Evolutionary conservation across 2,329 filamentous ascomycete genomes (phyloP).

Genomic region (Zasmidium angulare): DNA sequence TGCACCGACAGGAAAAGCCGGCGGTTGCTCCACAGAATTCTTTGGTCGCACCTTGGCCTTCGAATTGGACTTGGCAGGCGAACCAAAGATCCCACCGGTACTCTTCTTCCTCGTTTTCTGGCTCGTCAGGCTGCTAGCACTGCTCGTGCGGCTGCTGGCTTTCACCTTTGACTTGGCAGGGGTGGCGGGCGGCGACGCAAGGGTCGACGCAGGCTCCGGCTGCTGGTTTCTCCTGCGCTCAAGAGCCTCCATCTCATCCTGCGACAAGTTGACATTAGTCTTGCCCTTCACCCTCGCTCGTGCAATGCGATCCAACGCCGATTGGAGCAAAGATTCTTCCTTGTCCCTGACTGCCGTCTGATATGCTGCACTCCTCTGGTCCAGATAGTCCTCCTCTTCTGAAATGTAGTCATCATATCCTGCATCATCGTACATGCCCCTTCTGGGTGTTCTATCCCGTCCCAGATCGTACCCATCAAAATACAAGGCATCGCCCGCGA

Average conservation of each 20-base stretch:
- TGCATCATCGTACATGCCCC: conserved; percentile 45
- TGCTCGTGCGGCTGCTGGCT: conserved; percentile 35
- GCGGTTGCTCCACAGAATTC: conserved; percentile 25
- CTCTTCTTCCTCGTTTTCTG: conserved; percentile 37
- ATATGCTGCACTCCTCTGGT: conserved; percentile 43
- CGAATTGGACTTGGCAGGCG: conserved; percentile 36
- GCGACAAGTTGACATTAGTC: conserved; percentile 74
- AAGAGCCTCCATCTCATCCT: conserved; percentile 77
- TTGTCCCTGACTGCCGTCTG: conserved; percentile 61
- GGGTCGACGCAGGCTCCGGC: conserved; percentile 29
- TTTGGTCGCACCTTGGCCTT: conserved; percentile 34
- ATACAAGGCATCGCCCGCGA: conserved; percentile 48
- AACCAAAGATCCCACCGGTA: conserved; percentile 33
- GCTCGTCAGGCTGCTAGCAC: conserved; percentile 35
- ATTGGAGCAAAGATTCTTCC: conserved; percentile 74
- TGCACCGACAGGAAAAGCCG: conserved; percentile 18
- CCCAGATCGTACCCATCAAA: conserved; percentile 51
- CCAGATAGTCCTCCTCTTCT: conserved; percentile 51
- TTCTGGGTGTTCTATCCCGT: conserved; percentile 38
- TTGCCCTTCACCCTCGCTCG: conserved; percentile 74
- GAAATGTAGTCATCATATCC: conserved; percentile 46
- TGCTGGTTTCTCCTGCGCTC: conserved; percentile 49
- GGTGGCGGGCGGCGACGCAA: conserved; percentile 33
- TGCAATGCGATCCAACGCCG: conserved; percentile 76
- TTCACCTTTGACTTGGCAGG: conserved; percentile 29